These are phyloP conservation scores for Mycena galericulata DNA, from an alignment of 768 basidiomycete genomes.

Conservation along the genomic window DNA sequence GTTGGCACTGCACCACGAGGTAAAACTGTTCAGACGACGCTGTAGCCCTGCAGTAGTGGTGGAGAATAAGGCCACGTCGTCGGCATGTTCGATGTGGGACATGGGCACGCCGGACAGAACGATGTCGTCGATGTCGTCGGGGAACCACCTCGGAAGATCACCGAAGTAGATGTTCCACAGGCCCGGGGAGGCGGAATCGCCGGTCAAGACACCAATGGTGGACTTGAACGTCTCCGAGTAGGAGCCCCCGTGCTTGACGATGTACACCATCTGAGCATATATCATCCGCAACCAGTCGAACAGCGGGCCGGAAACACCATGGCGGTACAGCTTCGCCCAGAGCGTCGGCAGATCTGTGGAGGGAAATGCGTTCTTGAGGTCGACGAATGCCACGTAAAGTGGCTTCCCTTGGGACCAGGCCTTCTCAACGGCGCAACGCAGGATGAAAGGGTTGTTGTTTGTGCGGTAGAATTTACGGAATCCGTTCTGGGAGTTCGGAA, in stretches of 20 bases:
- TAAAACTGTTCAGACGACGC: constrained; percentile 30
- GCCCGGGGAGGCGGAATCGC: constrained; percentile 43
- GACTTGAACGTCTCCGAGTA: constrained; percentile 36
- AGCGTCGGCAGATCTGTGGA: constrained; percentile 46
- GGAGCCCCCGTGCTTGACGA: constrained; percentile 29
- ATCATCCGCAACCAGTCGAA: constrained; percentile 45
- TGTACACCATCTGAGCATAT: constrained; percentile 38
- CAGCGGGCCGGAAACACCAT: constrained; percentile 40
- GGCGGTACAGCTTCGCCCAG: constrained; percentile 43
- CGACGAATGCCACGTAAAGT: constrained; percentile 41
- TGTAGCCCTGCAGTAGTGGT: constrained; percentile 35
- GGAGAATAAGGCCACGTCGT: constrained; percentile 10
- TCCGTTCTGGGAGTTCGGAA: constrained; percentile 49
- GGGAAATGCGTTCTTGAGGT: constrained; percentile 51
- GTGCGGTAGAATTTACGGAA: constrained; percentile 44
- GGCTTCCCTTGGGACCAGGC: constrained; percentile 34
- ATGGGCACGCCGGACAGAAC: constrained; percentile 22
- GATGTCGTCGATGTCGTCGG: constrained; percentile 31
- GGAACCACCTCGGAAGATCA: constrained; percentile 29
- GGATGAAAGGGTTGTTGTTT: constrained; percentile 44
- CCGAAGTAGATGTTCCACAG: constrained; percentile 44
- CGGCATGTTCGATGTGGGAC: constrained; percentile 4
- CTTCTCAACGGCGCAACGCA: constrained; percentile 37
- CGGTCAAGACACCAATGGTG: constrained; percentile 41
- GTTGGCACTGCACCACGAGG: constrained; percentile 40